phyloP scores from a whole-genome alignment of 2,329 filamentous ascomycete genomes.

The Paraconiothyrium sp. region DNA sequence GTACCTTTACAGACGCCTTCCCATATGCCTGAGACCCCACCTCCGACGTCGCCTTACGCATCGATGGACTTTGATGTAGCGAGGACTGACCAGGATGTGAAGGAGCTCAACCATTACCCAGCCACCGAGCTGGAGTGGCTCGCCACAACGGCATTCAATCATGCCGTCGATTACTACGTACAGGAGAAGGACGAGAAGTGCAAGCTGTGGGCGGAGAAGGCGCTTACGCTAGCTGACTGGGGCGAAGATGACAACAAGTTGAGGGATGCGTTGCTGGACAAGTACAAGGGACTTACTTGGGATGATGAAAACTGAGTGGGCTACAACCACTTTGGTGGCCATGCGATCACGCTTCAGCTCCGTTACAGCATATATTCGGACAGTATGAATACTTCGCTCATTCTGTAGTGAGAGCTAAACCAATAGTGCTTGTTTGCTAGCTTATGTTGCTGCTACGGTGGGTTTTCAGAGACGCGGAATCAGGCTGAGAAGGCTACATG shows the following conservation, averaged over 20 bases:
- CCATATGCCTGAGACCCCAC: slow-evolving; percentile 24
- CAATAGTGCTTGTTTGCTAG: too few relatives aligned
- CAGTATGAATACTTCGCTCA: too few relatives aligned
- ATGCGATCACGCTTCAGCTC: too few relatives aligned
- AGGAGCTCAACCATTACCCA: slow-evolving; percentile 65
- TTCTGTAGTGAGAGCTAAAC: too few relatives aligned
- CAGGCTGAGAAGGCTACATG: too few relatives aligned
- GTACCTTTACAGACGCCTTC: slow-evolving; percentile 17
- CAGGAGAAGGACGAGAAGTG: slow-evolving; percentile 64
- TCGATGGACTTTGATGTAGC: slow-evolving; percentile 9
- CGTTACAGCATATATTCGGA: too few relatives aligned
- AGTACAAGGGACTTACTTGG: slow-evolving; percentile 63
- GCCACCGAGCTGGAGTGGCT: slow-evolving; percentile 78
- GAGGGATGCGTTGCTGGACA: slow-evolving; percentile 48
- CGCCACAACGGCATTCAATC: slow-evolving; percentile 69
- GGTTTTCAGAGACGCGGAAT: too few relatives aligned
- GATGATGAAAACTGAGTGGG: slow-evolving; percentile 10
- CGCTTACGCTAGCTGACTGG: slow-evolving; percentile 69
- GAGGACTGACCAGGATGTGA: slow-evolving; percentile 32
- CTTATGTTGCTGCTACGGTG: too few relatives aligned
- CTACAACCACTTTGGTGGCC: too few relatives aligned
- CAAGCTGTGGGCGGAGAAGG: slow-evolving; percentile 69
- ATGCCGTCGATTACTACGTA: slow-evolving; percentile 68
- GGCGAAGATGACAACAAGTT: slow-evolving; percentile 60
- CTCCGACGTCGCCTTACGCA: slow-evolving; percentile 25